phyloP scores from a whole-genome alignment of 1,284 basidiomycete genomes.

The Tilletia caries region DNA sequence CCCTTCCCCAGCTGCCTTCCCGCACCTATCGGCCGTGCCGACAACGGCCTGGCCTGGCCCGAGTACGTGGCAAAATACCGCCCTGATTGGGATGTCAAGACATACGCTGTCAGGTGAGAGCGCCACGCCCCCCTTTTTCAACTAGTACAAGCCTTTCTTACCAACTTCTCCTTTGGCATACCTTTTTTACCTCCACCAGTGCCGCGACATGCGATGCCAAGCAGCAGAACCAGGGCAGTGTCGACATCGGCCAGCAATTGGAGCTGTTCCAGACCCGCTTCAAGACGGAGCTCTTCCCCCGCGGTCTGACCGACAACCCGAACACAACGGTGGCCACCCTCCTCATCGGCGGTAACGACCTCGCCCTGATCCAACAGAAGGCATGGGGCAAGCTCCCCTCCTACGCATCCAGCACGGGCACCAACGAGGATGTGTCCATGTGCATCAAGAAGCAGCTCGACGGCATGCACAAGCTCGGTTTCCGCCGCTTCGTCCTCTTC shows the following conservation, averaged over 20 bases:
- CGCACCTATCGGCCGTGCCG: constrained; percentile 1
- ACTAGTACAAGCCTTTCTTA: too few relatives aligned
- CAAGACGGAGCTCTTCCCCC: neutral
- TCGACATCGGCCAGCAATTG: neutral
- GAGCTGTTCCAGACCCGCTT: neutral
- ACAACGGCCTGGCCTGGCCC: constrained; percentile 12
- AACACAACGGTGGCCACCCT: neutral
- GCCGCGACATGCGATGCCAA: neutral
- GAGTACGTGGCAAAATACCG: neutral
- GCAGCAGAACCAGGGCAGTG: neutral
- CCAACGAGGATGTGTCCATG: neutral
- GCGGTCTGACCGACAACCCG: neutral
- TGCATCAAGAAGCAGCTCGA: neutral
- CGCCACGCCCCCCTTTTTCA: neutral
- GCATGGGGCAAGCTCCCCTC: neutral
- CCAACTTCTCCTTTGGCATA: too few relatives aligned
- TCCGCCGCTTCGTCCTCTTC: constrained; percentile 9
- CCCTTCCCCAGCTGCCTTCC: constrained; percentile 12
- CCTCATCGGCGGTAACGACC: neutral
- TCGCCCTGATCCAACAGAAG: neutral
- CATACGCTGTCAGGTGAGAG: neutral
- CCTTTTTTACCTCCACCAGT: neutral
- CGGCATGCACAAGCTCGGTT: neutral
- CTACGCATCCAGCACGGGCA: neutral
- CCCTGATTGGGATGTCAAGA: constrained; percentile 5